These are phyloP conservation scores for Colletotrichum sp. DNA, from an alignment of 2,329 filamentous ascomycete genomes.

Conservation along the genomic window DNA sequence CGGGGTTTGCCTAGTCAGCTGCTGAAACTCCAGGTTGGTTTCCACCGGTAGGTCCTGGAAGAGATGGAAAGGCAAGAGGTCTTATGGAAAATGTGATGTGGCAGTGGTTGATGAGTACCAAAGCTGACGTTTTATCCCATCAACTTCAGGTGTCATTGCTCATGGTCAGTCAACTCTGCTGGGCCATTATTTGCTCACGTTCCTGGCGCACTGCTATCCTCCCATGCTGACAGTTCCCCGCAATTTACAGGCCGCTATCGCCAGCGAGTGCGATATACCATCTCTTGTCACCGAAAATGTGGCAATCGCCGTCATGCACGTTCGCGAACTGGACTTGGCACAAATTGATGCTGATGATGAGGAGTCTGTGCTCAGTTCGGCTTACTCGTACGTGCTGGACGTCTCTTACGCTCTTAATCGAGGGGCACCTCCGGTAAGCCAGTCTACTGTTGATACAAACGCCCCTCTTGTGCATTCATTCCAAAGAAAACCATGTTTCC, in stretches of 20 bases:
- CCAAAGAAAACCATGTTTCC: neutral
- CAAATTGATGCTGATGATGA: neutral
- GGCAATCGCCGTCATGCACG: neutral
- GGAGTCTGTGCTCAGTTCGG: neutral
- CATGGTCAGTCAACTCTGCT: neutral
- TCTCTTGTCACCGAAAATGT: neutral
- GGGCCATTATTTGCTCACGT: neutral
- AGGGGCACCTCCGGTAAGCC: neutral
- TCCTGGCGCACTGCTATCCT: neutral
- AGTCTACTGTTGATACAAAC: neutral
- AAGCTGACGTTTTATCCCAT: neutral
- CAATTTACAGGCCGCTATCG: neutral
- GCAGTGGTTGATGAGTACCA: neutral
- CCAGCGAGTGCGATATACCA: neutral
- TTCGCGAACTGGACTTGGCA: neutral
- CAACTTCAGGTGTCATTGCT: neutral
- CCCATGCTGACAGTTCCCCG: neutral
- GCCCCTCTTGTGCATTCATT: neutral
- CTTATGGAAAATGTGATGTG: neutral
- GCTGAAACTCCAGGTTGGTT: neutral
- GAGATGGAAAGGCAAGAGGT: neutral
- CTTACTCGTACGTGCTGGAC: neutral
- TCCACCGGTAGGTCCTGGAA: neutral
- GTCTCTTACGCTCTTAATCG: neutral
- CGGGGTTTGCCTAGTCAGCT: neutral